Conservation (phyloP, 192 early-diverging fungal species). For the Powellomyces hirtus region DNA sequence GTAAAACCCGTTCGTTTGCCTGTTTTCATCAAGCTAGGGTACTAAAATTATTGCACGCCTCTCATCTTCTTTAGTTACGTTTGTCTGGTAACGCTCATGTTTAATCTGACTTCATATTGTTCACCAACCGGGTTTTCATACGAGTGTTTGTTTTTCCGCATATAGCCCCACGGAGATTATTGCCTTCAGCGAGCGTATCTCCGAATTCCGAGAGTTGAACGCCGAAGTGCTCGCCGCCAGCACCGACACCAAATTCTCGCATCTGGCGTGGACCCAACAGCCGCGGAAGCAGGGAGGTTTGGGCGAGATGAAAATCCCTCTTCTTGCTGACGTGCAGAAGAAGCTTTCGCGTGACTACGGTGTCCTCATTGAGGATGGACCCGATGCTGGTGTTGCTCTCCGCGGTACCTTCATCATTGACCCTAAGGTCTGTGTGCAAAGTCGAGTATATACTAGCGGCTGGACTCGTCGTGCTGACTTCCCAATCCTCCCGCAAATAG, state of each 20-base stretch:
- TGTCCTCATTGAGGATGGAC: slow-evolving; percentile 41
- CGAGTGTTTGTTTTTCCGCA: too few relatives aligned
- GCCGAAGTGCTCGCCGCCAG: slow-evolving; percentile 56
- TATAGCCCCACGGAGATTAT: slow-evolving; percentile 63
- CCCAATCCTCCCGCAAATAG: slow-evolving; percentile 72
- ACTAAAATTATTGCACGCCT: too few relatives aligned
- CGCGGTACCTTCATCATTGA: slow-evolving; percentile 53
- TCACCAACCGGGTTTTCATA: too few relatives aligned
- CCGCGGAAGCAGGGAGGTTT: slow-evolving; percentile 58
- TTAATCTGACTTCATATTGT: not conserved
- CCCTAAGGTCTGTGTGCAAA: slow-evolving; percentile 40
- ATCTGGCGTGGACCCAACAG: slow-evolving; percentile 56
- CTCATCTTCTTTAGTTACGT: slow-evolving; percentile 40
- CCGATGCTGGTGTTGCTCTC: slow-evolving; percentile 39
- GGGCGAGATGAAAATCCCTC: slow-evolving; percentile 88
- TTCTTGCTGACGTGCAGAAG: slow-evolving; percentile 60
- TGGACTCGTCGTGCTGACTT: not conserved
- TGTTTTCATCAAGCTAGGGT: too few relatives aligned
- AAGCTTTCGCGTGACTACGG: slow-evolving; percentile 54
- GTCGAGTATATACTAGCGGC: not conserved
- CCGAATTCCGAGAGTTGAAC: slow-evolving; percentile 52
- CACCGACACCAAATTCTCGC: slow-evolving; percentile 52
- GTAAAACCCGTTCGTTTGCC: too few relatives aligned
- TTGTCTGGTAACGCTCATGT: slow-evolving; percentile 33
- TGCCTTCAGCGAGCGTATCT: slow-evolving; percentile 53